Conservation (phyloP, 2,329 filamentous ascomycete species). For the Ilyonectria sp. region DNA sequence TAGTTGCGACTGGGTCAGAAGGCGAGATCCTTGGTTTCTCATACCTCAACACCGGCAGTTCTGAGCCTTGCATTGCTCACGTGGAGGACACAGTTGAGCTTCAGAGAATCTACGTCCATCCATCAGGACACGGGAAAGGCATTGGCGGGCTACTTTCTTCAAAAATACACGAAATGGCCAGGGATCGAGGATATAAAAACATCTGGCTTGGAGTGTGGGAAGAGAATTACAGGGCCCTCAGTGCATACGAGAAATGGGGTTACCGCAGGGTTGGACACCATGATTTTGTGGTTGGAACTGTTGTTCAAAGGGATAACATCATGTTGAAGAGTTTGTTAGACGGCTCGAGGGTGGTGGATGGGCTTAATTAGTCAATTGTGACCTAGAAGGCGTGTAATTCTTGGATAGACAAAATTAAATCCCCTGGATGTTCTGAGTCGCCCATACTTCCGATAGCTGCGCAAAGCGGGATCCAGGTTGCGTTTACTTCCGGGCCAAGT, state of each 20-base stretch:
- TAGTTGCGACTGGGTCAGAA: slow-evolving; percentile 40
- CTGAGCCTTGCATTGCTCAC: slow-evolving; percentile 56
- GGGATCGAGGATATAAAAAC: slow-evolving; percentile 53
- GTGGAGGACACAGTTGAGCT: slow-evolving; percentile 55
- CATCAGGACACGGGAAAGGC: slow-evolving; percentile 54
- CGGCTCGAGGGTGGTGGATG: too few relatives aligned
- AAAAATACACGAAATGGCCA: slow-evolving; percentile 52
- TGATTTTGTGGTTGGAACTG: slow-evolving; percentile 58
- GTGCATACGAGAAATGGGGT: slow-evolving; percentile 58
- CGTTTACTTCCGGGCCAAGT: too few relatives aligned
- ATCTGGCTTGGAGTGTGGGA: slow-evolving; percentile 66
- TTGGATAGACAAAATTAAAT: too few relatives aligned
- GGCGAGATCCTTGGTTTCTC: slow-evolving; percentile 57
- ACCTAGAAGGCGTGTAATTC: too few relatives aligned
- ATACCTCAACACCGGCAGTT: slow-evolving; percentile 54
- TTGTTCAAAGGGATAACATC: slow-evolving; percentile 60
- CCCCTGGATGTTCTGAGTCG: too few relatives aligned
- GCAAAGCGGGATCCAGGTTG: too few relatives aligned
- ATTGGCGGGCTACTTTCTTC: slow-evolving; percentile 54
- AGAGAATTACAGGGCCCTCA: slow-evolving; percentile 57
- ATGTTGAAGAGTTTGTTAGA: slow-evolving; percentile 52
- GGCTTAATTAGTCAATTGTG: neutral
- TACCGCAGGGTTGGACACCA: slow-evolving; percentile 58
- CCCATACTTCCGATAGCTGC: too few relatives aligned
- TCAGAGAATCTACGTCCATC: slow-evolving; percentile 60